Base-by-base conservation (phyloP, 192 early-diverging fungal species). In the Coemansia sp. region DNA sequence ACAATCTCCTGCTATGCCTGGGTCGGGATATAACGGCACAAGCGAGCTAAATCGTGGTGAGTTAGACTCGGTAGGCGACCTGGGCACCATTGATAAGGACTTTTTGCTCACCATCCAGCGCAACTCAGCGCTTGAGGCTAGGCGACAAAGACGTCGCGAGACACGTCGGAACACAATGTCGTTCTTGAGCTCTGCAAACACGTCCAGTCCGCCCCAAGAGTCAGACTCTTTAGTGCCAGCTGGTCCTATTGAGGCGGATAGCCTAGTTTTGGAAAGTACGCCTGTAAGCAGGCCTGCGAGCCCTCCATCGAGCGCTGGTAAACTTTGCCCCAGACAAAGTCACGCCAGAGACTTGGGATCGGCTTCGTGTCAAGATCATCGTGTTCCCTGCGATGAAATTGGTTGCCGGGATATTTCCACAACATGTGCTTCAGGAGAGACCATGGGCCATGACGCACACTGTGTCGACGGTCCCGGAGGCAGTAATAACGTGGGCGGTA, bases 61-160 rank as follows among this genome's bases (percentile, higher is more conserved):
- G 3, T n/a, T 53, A 9, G 63, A 43, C 49, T 37, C 62, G 17
- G 69, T 70, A 5, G 38, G 69, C 40, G 57, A 70, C 61, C 57
- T 81, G 52, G 74, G 70, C 21, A 72, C 67, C 9, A 75, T 81
- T n/a, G 78, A 81, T 67, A 72, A 62, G 21, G 78, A 81, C 39
- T 81, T 81, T 64, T 17, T 81, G 67, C 70, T 81, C 5, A 81
- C 78, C 19, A 81, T 81, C 40, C 78, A 81, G 64, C 70, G 74
- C 44, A 81, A 81, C 40, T 76, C 78, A 3, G 78, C 78, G 0
- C 74, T 81, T 14, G 78, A 81, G 43, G 78, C 78, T 52, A 63
- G 78, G 37, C 69, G 78, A 21, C 78, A 81, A 66, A 63, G 78
- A 9, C 78, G 78, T 21, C 73, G 78, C 52, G 78, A 81, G 59